Percentiles rank a stretch among this genome's conserved stretches.
phyloP scores from a whole-genome alignment of 768 basidiomycete genomes.

The Cantharellus anzutake region DNA sequence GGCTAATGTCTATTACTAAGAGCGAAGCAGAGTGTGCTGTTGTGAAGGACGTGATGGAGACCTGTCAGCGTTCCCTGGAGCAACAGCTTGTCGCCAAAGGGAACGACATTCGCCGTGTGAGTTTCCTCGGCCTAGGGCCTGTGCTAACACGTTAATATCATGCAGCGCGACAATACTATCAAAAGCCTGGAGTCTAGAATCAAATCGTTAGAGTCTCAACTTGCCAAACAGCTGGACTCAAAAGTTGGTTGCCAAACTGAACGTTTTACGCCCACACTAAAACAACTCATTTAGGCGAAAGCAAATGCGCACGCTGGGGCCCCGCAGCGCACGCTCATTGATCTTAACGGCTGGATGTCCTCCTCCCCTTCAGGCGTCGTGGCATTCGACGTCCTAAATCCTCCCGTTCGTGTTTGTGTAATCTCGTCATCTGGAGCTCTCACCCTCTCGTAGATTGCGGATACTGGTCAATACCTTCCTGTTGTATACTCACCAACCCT shows the following conservation, averaged over 20 bases:
- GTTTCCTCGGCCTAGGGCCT: background rate
- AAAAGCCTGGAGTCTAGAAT: background rate
- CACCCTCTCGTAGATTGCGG: too few species aligned
- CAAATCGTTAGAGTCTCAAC: background rate
- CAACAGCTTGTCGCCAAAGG: constrained; percentile 6
- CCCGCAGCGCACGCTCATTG: background rate
- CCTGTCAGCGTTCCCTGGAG: constrained; percentile 1
- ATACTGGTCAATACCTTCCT: too few species aligned
- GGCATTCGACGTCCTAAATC: too few species aligned
- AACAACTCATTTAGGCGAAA: background rate
- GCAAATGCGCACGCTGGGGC: background rate
- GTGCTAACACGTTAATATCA: background rate
- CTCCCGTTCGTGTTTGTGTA: too few species aligned
- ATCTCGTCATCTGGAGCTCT: too few species aligned
- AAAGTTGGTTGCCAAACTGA: background rate
- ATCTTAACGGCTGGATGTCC: background rate
- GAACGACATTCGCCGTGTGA: constrained; percentile 6
- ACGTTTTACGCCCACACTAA: background rate
- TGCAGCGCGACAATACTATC: constrained; percentile 4
- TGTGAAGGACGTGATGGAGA: background rate
- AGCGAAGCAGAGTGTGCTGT: background rate
- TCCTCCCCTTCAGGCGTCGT: background rate
- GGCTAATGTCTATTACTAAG: background rate
- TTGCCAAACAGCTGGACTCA: constrained; percentile 1
- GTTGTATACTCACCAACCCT: too few species aligned